phyloP scores from a whole-genome alignment of 2,329 filamentous ascomycete species.

The Phoma sp. region DNA sequence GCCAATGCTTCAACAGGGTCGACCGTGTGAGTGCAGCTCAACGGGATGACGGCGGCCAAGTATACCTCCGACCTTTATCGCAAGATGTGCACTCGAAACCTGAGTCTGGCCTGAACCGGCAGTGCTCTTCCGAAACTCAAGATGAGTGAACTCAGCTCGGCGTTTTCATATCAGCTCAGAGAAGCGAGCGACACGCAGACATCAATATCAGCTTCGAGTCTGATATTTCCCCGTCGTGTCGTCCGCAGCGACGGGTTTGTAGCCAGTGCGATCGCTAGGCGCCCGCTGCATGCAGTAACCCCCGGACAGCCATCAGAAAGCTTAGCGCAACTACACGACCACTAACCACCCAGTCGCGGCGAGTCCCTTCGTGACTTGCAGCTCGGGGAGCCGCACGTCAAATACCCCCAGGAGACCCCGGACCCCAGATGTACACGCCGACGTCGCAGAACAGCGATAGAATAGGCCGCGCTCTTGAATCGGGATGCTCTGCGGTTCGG shows the following conservation, averaged over 20 bases:
- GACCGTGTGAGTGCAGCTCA: neutral
- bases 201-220: neutral
- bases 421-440: no score
- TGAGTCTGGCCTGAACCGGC: neutral
- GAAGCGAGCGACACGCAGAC: neutral
- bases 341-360: neutral
- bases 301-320: neutral
- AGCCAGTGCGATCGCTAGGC: neutral
- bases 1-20: neutral
- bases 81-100: neutral
- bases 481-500: constrained; percentile 5
- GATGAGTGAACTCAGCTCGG: no score
- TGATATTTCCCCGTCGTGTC: neutral
- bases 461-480: neutral
- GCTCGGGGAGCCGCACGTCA: constrained; percentile 1
- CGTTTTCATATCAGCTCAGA: neutral
- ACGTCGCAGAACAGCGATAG: neutral
- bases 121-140: neutral
- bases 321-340: constrained; percentile 3
- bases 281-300: neutral
- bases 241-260: neutral
- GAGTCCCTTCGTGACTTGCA: neutral
- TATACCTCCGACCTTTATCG: neutral
- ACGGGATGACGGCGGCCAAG: neutral
- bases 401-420: no score